phyloP scores from a whole-genome alignment of 345 rosid species.

The Sisymbrium altissimum region DNA sequence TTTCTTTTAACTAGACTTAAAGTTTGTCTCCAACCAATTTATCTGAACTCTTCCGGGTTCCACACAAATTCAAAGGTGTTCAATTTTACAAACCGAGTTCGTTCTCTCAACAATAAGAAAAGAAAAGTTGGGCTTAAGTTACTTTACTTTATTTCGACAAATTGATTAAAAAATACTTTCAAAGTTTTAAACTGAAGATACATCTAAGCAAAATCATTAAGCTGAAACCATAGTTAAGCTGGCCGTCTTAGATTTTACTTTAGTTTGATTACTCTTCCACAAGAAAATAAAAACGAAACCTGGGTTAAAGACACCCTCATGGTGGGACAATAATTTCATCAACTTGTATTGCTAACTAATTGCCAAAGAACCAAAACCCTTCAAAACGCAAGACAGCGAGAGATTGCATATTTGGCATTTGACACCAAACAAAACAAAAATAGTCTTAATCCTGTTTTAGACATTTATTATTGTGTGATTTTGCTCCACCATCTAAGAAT shows the following conservation, averaged over 20 bases:
- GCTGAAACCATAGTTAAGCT: neutral
- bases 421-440: neutral
- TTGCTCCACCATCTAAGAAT: constrained; percentile 1
- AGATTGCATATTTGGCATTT: constrained; percentile 20
- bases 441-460: neutral
- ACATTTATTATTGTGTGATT: constrained; percentile 22
- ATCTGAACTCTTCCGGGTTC: neutral
- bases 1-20: neutral
- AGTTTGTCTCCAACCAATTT: neutral
- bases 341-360: constrained; percentile 19
- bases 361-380: neutral
- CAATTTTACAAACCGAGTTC: no score
- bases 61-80: neutral
- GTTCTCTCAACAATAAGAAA: no score
- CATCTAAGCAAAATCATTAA: neutral
- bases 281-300: neutral
- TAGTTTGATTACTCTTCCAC: neutral
- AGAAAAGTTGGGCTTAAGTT: no score
- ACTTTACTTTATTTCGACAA: no score
- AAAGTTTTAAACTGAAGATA: no score
- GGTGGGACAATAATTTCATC: neutral
- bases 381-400: neutral
- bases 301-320: neutral
- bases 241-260: neutral
- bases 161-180: no score